A percentile compares a stretch with the other conserved stretches of the same genome.
Evolutionary conservation across 2,329 filamentous ascomycete genomes (phyloP).

Genomic region (Pyrenophora seminiperda): DNA sequence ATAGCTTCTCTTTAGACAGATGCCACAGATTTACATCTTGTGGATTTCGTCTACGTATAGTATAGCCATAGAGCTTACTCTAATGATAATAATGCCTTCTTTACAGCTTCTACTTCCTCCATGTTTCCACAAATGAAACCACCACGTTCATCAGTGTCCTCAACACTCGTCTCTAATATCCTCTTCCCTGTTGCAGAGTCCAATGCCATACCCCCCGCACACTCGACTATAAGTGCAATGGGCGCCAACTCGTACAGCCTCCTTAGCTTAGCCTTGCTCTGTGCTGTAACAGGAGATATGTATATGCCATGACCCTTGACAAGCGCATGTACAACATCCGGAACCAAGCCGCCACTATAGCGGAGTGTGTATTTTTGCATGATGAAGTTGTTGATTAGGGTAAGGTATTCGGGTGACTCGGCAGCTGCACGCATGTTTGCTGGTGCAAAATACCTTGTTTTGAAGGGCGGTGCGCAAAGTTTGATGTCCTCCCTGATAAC

Average conservation of each 20-base stretch:
- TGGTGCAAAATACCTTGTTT: slow-evolving; percentile 65
- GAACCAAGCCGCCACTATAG: slow-evolving; percentile 66
- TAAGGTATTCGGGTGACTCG: slow-evolving; percentile 57
- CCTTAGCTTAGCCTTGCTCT: slow-evolving; percentile 62
- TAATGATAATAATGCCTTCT: slow-evolving; percentile 2
- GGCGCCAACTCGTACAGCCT: slow-evolving; percentile 65
- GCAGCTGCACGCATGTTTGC: slow-evolving; percentile 65
- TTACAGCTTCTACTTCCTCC: slow-evolving; percentile 36
- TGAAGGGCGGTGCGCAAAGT: slow-evolving; percentile 32
- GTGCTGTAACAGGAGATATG: slow-evolving; percentile 60
- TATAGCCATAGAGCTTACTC: background rate
- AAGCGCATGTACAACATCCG: slow-evolving; percentile 64
- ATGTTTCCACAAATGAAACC: slow-evolving; percentile 41
- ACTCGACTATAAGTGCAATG: slow-evolving; percentile 65
- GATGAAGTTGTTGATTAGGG: slow-evolving; percentile 48
- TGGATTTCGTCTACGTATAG: background rate
- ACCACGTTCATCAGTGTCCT: slow-evolving; percentile 39
- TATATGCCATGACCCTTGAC: slow-evolving; percentile 68
- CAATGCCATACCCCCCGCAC: slow-evolving; percentile 62
- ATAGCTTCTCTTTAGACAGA: no score
- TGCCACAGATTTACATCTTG: no score
- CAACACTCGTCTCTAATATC: slow-evolving; percentile 28
- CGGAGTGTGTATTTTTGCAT: slow-evolving; percentile 61
- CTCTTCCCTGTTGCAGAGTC: slow-evolving; percentile 50
- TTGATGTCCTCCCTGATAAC: slow-evolving; percentile 48